Evolutionary conservation across 805 yeast species (phyloP).

Genomic region (Cephaloascus fragrans): DNA sequence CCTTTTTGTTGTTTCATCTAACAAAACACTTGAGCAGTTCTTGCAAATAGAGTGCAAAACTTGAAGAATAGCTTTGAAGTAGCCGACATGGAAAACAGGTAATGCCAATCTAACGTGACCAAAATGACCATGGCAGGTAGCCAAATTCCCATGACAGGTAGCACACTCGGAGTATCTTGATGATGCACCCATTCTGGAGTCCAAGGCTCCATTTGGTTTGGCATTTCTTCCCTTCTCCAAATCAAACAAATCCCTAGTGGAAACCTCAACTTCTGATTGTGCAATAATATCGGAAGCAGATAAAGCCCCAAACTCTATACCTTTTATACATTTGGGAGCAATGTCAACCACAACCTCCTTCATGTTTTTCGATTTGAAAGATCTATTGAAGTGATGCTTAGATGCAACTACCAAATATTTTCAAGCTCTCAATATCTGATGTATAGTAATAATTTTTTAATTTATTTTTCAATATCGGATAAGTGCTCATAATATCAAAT

Average conservation of each 20-base stretch:
- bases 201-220: conserved; percentile 79
- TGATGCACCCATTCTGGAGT: conserved; percentile 89
- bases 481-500: too few relatives aligned
- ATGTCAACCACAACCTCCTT: conserved; percentile 56
- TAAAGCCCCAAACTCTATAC: conserved; percentile 88
- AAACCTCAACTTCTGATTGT: conserved; percentile 89
- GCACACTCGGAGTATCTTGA: conserved; percentile 77
- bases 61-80: conserved; percentile 82
- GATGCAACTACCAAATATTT: too few relatives aligned
- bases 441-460: too few relatives aligned
- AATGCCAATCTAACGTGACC: conserved; percentile 90
- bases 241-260: conserved; percentile 86
- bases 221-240: conserved; percentile 84
- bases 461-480: too few relatives aligned
- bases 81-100: conserved; percentile 97
- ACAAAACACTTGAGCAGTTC: conserved; percentile 67
- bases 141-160: conserved; percentile 87
- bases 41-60: conserved; percentile 90
- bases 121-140: conserved; percentile 97
- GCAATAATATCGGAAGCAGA: conserved; percentile 85
- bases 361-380: conserved; percentile 11
- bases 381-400: too few relatives aligned
- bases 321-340: conserved; percentile 85
- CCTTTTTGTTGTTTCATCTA: conserved; percentile 65
- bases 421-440: too few relatives aligned